phyloP scores from a whole-genome alignment of 2,329 filamentous ascomycete species.

The Metarhizium robertsii region DNA sequence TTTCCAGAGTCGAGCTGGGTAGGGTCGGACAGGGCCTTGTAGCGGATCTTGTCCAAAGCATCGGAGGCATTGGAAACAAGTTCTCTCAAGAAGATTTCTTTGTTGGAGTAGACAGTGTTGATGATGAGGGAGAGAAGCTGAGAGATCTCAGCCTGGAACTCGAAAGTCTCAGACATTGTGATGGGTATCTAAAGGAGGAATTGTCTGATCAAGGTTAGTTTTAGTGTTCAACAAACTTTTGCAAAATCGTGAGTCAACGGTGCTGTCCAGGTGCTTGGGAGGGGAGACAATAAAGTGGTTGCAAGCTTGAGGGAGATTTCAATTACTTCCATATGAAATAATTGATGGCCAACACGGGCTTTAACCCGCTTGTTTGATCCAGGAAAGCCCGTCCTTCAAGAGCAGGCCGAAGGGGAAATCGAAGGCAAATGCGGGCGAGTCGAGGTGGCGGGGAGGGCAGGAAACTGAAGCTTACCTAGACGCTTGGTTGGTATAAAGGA shows the following conservation, averaged over 20 bases:
- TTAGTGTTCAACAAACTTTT: background rate
- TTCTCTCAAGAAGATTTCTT: conserved; percentile 99
- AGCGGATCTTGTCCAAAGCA: conserved; percentile 99
- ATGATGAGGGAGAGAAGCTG: conserved; percentile 99
- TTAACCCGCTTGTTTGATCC: no score
- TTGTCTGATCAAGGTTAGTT: conserved; percentile 10
- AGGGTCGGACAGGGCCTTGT: conserved; percentile 94
- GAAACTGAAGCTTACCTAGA: conserved; percentile 12
- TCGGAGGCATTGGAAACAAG: conserved; percentile 97
- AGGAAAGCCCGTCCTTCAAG: no score
- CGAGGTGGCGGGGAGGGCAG: background rate
- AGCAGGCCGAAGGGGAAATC: background rate
- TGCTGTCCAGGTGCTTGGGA: background rate
- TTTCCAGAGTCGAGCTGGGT: conserved; percentile 96
- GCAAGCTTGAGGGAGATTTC: background rate
- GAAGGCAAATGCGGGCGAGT: background rate
- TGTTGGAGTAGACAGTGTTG: conserved; percentile 99
- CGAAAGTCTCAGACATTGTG: conserved; percentile 94
- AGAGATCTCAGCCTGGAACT: conserved; percentile 99
- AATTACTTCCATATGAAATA: background rate
- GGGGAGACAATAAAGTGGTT: background rate
- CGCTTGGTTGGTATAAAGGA: conserved; percentile 9
- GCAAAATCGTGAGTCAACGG: background rate
- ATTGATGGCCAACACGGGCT: no score
- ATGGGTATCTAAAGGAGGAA: conserved; percentile 29